Conservation (phyloP, 2,329 filamentous ascomycete genomes). For the Neonectria coccinea region DNA sequence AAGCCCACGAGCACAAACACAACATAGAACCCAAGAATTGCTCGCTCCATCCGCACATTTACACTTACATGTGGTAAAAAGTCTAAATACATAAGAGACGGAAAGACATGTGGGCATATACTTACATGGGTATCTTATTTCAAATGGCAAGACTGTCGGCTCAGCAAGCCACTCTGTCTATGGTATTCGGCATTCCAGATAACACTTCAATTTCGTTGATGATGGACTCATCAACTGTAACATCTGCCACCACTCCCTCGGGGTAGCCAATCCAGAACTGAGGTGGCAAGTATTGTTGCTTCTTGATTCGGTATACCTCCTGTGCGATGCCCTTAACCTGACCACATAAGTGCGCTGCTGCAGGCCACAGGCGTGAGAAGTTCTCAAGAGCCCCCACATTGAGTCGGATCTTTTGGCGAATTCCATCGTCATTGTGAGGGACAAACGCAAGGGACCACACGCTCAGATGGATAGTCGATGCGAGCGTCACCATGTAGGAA, state of each 20-base stretch:
- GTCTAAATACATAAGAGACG: too few relatives aligned
- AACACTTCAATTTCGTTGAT: not conserved
- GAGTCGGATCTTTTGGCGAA: conserved; percentile 80
- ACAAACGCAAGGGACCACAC: conserved; percentile 77
- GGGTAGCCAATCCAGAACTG: not conserved
- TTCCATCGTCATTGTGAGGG: conserved; percentile 70
- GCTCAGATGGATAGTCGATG: conserved; percentile 83
- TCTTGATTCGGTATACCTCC: conserved; percentile 73
- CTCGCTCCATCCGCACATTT: too few relatives aligned
- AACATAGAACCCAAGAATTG: too few relatives aligned
- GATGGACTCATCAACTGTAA: not conserved
- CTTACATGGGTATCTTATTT: too few relatives aligned
- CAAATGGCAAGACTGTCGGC: too few relatives aligned
- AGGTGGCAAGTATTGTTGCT: conserved; percentile 56
- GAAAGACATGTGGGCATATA: too few relatives aligned
- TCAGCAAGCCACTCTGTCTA: too few relatives aligned
- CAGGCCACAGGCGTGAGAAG: conserved; percentile 76
- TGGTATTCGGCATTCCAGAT: not conserved
- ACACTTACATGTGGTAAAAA: too few relatives aligned
- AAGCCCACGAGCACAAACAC: too few relatives aligned
- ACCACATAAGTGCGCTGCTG: conserved; percentile 74
- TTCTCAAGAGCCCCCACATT: conserved; percentile 81
- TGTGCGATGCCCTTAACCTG: conserved; percentile 83
- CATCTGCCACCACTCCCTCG: not conserved
- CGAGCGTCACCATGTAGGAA: conserved; percentile 81